Conservation (phyloP, 192 early-diverging fungal species). For the Gryganskiella cystojenkinii region DNA sequence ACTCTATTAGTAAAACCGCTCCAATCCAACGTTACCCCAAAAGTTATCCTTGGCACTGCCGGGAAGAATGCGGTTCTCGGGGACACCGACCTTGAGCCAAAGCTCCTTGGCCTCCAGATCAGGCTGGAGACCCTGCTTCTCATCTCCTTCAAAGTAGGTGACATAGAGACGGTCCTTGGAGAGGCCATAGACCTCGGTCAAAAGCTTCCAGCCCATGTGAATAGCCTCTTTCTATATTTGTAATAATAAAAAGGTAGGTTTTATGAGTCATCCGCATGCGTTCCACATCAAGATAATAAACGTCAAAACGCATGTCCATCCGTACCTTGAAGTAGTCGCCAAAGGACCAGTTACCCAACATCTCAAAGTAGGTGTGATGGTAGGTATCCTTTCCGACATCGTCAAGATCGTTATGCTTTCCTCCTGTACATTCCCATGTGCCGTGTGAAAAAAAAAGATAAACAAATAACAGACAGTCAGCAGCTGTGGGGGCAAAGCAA, state of each 20-base stretch:
- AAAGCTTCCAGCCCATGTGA: conserved; percentile 89
- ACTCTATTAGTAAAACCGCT: conserved; percentile 9
- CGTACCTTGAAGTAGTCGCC: conserved; percentile 97
- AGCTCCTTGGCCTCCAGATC: conserved; percentile 92
- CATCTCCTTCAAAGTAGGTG: conserved; percentile 96
- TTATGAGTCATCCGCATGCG: conserved; percentile 1
- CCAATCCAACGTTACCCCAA: conserved; percentile 74
- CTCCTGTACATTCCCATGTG: conserved; percentile 60
- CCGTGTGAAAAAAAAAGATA: background rate
- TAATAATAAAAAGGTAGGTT: background rate
- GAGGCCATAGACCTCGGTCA: conserved; percentile 87
- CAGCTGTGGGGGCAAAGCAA: too few species aligned
- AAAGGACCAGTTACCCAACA: conserved; percentile 99
- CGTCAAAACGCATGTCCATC: background rate
- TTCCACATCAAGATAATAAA: background rate
- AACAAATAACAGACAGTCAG: background rate
- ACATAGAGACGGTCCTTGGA: conserved; percentile 93
- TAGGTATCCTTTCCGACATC: conserved; percentile 99
- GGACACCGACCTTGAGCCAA: conserved; percentile 92
- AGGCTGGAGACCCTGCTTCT: conserved; percentile 77
- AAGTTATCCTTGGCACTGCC: conserved; percentile 97
- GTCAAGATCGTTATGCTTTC: conserved; percentile 99
- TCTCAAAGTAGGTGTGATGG: conserved; percentile 99
- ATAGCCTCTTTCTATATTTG: conserved; percentile 83
- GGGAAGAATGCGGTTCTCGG: conserved; percentile 85